Base-by-base conservation (phyloP, 176 grass and related monocot species). In the Eragrostis nindensis region DNA sequence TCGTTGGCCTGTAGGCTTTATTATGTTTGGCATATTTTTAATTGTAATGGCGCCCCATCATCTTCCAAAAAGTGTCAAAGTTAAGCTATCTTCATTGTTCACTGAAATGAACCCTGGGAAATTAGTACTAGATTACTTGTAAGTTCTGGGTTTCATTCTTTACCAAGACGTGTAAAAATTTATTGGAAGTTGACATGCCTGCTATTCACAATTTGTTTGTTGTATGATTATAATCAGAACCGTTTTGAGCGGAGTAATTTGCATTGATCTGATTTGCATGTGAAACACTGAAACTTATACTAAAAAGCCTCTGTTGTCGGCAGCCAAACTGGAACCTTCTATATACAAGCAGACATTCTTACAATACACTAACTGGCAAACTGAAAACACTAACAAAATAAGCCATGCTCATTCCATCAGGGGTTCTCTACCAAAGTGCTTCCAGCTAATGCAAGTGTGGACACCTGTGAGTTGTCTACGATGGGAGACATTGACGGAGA, bases 361-460 rank as follows among this genome's bases (percentile, higher is more conserved):
- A 62, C 62, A 76, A 36, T 62, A 15, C 17, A 54, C 71, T 56
- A 85, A n/a, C 66, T 62, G 30, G 36, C 68, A 80, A 64, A 17
- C 18, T 25, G 44, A 46, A 48, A 24, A 40, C 8, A 75, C 70
- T 80, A 70, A 46, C 18, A 62, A 74, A 84, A 57, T 4, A 73
- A 52, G 29, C 11, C 5, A n/a, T 68, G 22, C 24, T 26, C 50
- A 52, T 40, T 61, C 38, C 53, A 17, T 83, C 48, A 84, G 21
- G n/a, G 63, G 25, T 75, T 76, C 43, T 69, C 21, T 40, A 75
- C 79, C 53, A 90, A 66, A 68, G 79, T 90, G 67, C 88, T 90
- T 45, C 88, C 78, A 7, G 79, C 88, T 60, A 68, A 22, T 68
- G 79, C 88, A 62, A 86, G 50, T 45, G 67, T 86, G 36, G 88